Conservation (phyloP, 768 basidiomycete species). For the Phlebiopsis flavidoalba region DNA sequence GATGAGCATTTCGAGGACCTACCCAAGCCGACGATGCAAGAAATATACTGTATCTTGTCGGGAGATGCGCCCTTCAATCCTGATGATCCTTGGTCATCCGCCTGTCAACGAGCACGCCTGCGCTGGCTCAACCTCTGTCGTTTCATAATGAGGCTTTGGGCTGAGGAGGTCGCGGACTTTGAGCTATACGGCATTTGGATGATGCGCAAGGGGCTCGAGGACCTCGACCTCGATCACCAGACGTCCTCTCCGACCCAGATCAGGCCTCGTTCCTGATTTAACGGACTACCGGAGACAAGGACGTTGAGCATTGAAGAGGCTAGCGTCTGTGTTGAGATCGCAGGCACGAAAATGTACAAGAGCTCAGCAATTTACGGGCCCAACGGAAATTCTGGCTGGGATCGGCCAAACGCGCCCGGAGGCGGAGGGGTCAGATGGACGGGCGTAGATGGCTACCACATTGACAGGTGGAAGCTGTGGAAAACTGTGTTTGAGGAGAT, state of each 20-base stretch:
- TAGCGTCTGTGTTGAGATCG: conserved; percentile 1
- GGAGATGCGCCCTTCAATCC: neutral
- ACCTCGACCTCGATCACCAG: neutral
- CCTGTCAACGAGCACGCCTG: neutral
- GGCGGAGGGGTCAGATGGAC: conserved; percentile 9
- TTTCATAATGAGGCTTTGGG: conserved; percentile 11
- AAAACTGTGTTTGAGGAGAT: conserved; percentile 7
- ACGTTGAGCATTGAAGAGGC: conserved; percentile 9
- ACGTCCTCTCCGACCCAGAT: neutral
- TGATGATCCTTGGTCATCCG: neutral
- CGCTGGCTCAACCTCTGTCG: conserved; percentile 9
- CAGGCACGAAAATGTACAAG: conserved; percentile 7
- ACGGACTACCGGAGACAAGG: neutral
- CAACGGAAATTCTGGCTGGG: conserved; percentile 12
- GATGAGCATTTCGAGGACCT: neutral
- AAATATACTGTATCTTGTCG: neutral
- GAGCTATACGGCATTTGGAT: conserved; percentile 8
- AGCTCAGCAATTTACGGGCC: conserved; percentile 7
- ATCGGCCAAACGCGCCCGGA: neutral
- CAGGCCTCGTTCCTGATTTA: too few species aligned
- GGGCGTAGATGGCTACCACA: conserved; percentile 13
- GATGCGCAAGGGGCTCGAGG: conserved; percentile 11
- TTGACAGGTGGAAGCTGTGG: conserved; percentile 13
- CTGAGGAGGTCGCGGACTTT: conserved; percentile 1
- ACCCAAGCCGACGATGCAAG: too few species aligned